Evolutionary conservation across 2,329 filamentous ascomycete genomes (phyloP), one percentile per base, ranked within the genome.

Genomic region (Shiraia bambusicola): DNA sequence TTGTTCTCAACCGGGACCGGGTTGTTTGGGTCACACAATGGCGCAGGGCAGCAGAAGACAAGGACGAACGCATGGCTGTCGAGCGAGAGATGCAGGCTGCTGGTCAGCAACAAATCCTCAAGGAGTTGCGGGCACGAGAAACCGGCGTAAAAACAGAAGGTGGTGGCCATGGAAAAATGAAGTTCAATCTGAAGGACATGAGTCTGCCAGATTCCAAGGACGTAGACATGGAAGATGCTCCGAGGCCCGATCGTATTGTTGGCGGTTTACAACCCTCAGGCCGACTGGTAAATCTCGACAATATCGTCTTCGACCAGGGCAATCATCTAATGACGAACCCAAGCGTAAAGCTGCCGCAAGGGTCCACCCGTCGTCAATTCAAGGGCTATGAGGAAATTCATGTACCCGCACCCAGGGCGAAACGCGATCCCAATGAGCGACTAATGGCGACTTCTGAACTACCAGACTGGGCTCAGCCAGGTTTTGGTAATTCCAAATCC

Each of bases 321-420:
- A 98, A 97, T 61, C 93, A 98, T 74, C 78, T 98, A 30, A 98
- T 97, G 92, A 97, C 93, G n/a, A 98, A 98, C 59, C 87, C 90
- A 6, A 96, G 90, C 64, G 93, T 98, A 33, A 86, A 87, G 50
- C 78, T 98, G 14, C 93, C 93, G 0, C 89, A 95, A 65, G 93
- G 93, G 9, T 95, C 93, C 2, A 96, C 88, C 0, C 96, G 97
- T 69, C 82, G 90, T 34, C 89, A 88, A 0, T 96, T 96, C 73
- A 98, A 98, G 70, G 93, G 93, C 25, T 98, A 97, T 56, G 93
- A 98, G 69, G 93, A 98, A 65, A 96, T 97, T 44, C 93, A 98
- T 65, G 91, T 98, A 3, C 93, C 93, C 6, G 82, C 89, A 4
- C 94, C 94, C 1, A 95, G 95, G 73, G 86, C 88, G 57, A 89